Base-by-base conservation (phyloP, 1,139 yeast genomes). In the Tardiomyces depauwii region DNA sequence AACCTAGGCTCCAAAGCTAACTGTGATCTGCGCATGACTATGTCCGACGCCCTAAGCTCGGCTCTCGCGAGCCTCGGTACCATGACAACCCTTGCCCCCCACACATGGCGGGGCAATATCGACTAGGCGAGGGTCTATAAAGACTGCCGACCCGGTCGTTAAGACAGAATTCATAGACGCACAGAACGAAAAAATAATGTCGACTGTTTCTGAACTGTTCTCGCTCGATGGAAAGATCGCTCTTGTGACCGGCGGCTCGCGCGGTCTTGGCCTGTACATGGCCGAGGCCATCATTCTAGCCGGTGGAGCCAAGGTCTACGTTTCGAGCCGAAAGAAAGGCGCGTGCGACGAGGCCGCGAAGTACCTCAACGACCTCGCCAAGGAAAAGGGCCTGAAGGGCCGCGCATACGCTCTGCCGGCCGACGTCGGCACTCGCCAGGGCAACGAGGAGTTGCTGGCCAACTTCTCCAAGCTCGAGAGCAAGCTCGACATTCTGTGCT, bases 231-330 rank as follows among this genome's bases (percentile, higher is more conserved):
- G 82, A 32, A 82, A 82, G 62, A 72, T 73, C 7, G 89, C 86
- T 1, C 76, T 80, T 13, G 72, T 83, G 52, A 83, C 91, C n/a
- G 93, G 91, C 16, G 88, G 89, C 39, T 77, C 87, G 41, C 70
- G 91, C 55, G 91, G 91, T 0, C 74, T 82, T 45, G 91, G 91
- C 0, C 73, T 78, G 49, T 64, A 77, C 58, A 77, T 82, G 66
- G 86, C 86, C 18, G 86, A 80, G 58, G 78, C 77, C 1, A 70
- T 80, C 44, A 75, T 81, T 11, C 65, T 68, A 44, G 78, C 80
- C 51, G 88, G 88, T 1, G 86, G 84, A 12, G 65, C 75, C 45
- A 67, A 75, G 30, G 79, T 83, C 33, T 77, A 77, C 51, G 75
- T 83, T 55, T 75, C 85, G 9, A 80, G 88, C 2, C 74, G 93